Conservation (phyloP, 805 yeast genomes). For the Cyberlindnera petersonii region DNA sequence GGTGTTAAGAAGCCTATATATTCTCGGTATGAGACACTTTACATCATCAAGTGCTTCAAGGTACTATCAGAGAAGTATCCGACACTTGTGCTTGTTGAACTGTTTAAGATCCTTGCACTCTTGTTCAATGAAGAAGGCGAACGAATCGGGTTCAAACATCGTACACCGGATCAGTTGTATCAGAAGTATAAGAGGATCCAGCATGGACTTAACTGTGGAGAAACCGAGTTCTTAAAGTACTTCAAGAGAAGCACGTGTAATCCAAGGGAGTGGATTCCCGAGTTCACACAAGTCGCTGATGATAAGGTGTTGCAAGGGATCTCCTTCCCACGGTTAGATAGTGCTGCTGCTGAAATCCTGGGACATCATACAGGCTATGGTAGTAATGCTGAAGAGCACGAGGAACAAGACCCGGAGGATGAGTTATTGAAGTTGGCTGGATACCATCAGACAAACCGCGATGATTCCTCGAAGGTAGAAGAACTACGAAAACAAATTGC, state of each 20-base stretch:
- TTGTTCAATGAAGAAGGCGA: slow-evolving; percentile 24
- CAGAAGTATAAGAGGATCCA: slow-evolving; percentile 28
- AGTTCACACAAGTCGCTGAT: slow-evolving; percentile 8
- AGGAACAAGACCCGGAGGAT: slow-evolving; percentile 15
- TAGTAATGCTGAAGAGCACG: slow-evolving; percentile 1
- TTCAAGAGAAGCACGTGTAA: slow-evolving; percentile 20
- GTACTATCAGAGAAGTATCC: slow-evolving; percentile 19
- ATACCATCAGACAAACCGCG: too few relatives aligned
- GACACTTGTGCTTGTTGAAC: slow-evolving; percentile 22
- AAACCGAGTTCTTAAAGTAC: slow-evolving; percentile 20
- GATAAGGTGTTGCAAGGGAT: slow-evolving; percentile 16
- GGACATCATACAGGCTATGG: slow-evolving; percentile 7
- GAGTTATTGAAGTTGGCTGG: slow-evolving; percentile 22
- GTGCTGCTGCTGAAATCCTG: slow-evolving; percentile 15
- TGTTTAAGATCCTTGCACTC: slow-evolving; percentile 22
- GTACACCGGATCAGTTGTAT: slow-evolving; percentile 28
- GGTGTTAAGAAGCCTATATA: slow-evolving; percentile 28
- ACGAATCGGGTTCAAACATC: slow-evolving; percentile 22
- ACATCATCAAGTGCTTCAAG: slow-evolving; percentile 24
- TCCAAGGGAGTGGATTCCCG: slow-evolving; percentile 26
- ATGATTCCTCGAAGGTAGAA: background rate
- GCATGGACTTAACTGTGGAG: slow-evolving; percentile 26
- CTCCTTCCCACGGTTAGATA: slow-evolving; percentile 16
- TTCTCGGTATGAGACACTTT: slow-evolving; percentile 25
- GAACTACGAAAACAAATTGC: slow-evolving; percentile 3